Conservation (phyloP, 2,329 filamentous ascomycete genomes). For the Beauveria sp. region DNA sequence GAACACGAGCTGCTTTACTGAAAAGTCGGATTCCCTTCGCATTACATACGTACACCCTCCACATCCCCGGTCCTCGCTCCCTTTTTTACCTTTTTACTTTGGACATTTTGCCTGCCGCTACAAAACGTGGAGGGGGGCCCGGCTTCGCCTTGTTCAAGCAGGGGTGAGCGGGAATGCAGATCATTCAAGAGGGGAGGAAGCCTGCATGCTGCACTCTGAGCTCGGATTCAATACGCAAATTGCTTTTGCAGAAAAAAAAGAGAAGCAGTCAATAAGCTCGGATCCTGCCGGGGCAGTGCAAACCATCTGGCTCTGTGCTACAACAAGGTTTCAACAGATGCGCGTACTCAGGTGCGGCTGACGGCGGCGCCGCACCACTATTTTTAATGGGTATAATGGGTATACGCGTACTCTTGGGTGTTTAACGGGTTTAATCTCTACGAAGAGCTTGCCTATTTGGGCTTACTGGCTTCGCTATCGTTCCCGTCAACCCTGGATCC, state of each 20-base stretch:
- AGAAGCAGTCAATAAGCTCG: neutral
- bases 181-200: too few relatives aligned
- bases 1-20: neutral
- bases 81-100: too few relatives aligned
- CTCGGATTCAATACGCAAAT: too few relatives aligned
- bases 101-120: too few relatives aligned
- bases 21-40: neutral
- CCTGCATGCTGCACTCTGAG: too few relatives aligned
- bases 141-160: neutral
- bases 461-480: neutral
- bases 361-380: neutral
- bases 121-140: neutral
- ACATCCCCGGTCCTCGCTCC: neutral
- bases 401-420: neutral
- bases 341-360: slow-evolving; percentile 1
- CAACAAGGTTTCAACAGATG: neutral
- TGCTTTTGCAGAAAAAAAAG: too few relatives aligned
- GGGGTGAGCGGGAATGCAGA: too few relatives aligned
- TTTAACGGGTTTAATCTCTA: neutral
- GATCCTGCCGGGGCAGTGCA: neutral
- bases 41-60: neutral
- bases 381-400: neutral
- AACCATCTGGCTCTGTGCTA: neutral
- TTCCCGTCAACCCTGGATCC: neutral
- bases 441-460: neutral